Evolutionary conservation across 371 early-diverging fungal genomes (phyloP), one percentile per base, ranked within the genome.

Genomic region (Rhizopus arrhizus): DNA sequence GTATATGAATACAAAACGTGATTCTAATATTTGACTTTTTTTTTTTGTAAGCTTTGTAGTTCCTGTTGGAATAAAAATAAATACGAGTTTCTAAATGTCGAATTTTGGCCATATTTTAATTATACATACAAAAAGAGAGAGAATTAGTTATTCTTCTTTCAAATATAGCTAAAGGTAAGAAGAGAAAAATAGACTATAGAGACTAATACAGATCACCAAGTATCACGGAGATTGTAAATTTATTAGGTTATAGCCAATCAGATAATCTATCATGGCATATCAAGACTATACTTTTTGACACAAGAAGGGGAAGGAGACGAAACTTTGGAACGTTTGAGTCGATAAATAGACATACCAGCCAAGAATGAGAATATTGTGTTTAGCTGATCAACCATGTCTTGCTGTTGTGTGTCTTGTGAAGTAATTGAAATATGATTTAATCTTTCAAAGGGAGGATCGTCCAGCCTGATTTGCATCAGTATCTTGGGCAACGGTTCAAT

Each of bases 361-460:
- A 65, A 53, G 61, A 72, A 75, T 10, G 57, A 61, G 10, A 67
- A 55, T 15, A 70, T 32, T 22, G 56, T 58, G 28, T 68, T 59
- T 15, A 72, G 47, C 13, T 68, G 68, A 16, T 49, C 32, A 34
- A 62, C 62, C 29, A 65, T 47, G 13, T 56, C 53, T 42, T 41
- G 13, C 33, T 35, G 3, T 43, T n/a, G 12, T 35, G 48, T 66
- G 59, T 29, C 60, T 61, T 52, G 59, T 54, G 28, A 53, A 50
- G 9, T 41, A 13, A 77, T 60, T 46, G 53, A 33, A 40, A 73
- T 66, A 41, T 62, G 51, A 4, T 52, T 35, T 9, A 78, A 38
- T 35, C 69, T 59, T 59, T 78, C 78, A 65, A 78, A 78, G 29
- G 78, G 78, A 13, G 78, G 78, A 48, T 78, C 78, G 52, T 78